Evolutionary conservation across 2,329 filamentous ascomycete genomes (phyloP).

Genomic region (Chalaropsis thielavioides): DNA sequence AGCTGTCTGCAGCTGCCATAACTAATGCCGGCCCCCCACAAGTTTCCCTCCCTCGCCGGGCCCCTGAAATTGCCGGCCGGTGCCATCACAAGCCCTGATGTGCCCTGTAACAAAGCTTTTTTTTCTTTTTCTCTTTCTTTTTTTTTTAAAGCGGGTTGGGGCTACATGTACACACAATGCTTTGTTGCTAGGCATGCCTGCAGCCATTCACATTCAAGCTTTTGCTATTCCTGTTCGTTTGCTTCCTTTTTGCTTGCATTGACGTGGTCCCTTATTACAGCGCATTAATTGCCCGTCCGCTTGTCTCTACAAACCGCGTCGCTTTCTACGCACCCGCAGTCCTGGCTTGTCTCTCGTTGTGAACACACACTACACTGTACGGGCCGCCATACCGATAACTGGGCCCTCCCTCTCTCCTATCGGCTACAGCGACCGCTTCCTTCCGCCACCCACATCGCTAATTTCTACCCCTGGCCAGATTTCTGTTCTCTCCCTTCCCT

Average conservation of each 20-base stretch:
- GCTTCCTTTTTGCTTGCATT: neutral
- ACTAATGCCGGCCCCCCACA: neutral
- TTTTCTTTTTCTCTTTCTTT: no score
- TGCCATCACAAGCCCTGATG: neutral
- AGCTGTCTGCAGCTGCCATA: neutral
- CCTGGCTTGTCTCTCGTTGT: neutral
- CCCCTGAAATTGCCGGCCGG: neutral
- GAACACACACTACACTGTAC: neutral
- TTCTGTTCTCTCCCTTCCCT: neutral
- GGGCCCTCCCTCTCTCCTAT: neutral
- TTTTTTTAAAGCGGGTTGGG: no score
- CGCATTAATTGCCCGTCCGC: neutral
- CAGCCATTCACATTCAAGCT: neutral
- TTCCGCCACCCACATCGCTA: neutral
- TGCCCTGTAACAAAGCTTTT: no score
- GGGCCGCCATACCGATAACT: neutral
- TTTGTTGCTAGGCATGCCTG: neutral
- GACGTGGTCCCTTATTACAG: neutral
- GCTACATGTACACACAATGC: neutral
- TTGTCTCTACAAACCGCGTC: no score
- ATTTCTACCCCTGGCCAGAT: conserved; percentile 1
- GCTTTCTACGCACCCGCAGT: neutral
- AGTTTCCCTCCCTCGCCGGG: neutral
- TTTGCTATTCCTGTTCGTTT: neutral
- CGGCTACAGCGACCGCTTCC: conserved; percentile 4